A percentile compares a stretch with the other conserved stretches of the same genome.
phyloP scores from a whole-genome alignment of 371 early-diverging fungal species.

The Circinella umbellata region DNA sequence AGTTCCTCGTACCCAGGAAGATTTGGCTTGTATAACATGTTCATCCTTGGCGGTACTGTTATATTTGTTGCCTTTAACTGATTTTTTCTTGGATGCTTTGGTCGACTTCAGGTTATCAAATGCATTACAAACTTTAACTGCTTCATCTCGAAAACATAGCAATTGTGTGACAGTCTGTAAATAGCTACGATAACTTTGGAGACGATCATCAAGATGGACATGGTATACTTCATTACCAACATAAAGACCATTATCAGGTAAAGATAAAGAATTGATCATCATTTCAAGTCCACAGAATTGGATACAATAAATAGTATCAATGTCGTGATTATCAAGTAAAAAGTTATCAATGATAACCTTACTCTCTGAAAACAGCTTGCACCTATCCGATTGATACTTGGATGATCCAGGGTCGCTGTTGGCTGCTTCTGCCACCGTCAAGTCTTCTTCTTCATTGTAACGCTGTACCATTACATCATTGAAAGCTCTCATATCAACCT shows the following conservation, averaged over 20 bases:
- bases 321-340: background rate
- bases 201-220: background rate
- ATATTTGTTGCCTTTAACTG: constrained; percentile 4
- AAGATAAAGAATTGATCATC: background rate
- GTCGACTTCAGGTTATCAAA: background rate
- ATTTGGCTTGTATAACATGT: background rate
- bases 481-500: background rate
- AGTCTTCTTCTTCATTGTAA: background rate
- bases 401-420: background rate
- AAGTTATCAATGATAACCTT: background rate
- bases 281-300: constrained; percentile 2
- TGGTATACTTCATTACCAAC: constrained; percentile 1
- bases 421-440: background rate
- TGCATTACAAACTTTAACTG: background rate
- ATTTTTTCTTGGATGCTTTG: background rate
- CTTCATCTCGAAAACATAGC: background rate
- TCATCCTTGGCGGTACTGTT: background rate
- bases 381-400: constrained; percentile 3
- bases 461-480: background rate
- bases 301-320: background rate
- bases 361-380: background rate
- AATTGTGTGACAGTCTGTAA: too few species aligned
- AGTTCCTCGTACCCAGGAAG: constrained; percentile 6
- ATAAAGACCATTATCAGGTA: background rate
- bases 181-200: background rate